Evolutionary conservation across 345 rosid genomes (phyloP).

Genomic region (Lumnitzera racemosa): DNA sequence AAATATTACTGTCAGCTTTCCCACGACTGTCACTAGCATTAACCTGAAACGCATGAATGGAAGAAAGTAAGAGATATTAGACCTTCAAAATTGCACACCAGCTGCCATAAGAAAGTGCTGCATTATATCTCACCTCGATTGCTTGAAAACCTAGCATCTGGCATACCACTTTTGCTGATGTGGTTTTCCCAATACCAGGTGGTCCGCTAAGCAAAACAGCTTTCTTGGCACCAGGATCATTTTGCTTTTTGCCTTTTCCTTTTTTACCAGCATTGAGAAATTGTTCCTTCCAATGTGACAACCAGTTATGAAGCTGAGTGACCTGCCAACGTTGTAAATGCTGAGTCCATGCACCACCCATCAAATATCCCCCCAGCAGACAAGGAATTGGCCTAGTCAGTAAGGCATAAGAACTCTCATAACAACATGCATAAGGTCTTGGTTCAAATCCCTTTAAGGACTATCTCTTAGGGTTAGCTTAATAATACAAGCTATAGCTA

Average conservation of each 20-base stretch:
- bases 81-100: not conserved
- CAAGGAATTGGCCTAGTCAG: too few relatives aligned
- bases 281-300: slow-evolving; percentile 70
- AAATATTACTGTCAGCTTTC: slow-evolving; percentile 73
- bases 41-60: slow-evolving; percentile 36
- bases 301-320: slow-evolving; percentile 84
- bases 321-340: slow-evolving; percentile 35
- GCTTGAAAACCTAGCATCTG: slow-evolving; percentile 93
- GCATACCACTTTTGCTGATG: slow-evolving; percentile 83
- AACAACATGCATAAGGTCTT: too few relatives aligned
- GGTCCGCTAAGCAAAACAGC: slow-evolving; percentile 87
- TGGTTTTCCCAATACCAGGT: slow-evolving; percentile 97
- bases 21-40: slow-evolving; percentile 99
- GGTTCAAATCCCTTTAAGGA: too few relatives aligned
- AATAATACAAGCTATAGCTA: too few relatives aligned
- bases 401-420: too few relatives aligned
- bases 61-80: not conserved
- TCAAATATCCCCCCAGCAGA: too few relatives aligned
- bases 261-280: slow-evolving; percentile 57
- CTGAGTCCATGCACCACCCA: too few relatives aligned
- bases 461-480: too few relatives aligned
- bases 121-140: slow-evolving; percentile 60
- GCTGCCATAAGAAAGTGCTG: not conserved
- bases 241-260: slow-evolving; percentile 68
- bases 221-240: slow-evolving; percentile 65